phyloP scores from a whole-genome alignment of 768 basidiomycete genomes.

The Cytidiella melzeri region DNA sequence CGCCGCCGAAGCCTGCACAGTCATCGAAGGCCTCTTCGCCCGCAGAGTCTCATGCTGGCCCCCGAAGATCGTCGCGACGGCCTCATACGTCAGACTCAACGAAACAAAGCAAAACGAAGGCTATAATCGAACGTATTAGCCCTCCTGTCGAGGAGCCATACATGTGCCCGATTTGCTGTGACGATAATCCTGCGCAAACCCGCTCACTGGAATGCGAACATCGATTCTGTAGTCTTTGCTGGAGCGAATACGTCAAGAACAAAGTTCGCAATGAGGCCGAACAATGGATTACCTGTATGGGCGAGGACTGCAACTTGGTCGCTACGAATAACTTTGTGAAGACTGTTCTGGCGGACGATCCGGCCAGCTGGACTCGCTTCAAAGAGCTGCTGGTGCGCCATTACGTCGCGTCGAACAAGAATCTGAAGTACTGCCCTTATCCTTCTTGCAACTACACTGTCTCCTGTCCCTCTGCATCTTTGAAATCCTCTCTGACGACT shows the following conservation, averaged over 20 bases:
- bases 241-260: constrained; percentile 70
- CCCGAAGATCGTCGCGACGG: constrained; percentile 20
- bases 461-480: constrained; percentile 76
- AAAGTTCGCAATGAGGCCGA: constrained; percentile 85
- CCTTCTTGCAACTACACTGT: constrained; percentile 94
- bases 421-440: constrained; percentile 92
- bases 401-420: constrained; percentile 79
- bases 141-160: constrained; percentile 42
- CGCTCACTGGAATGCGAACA: constrained; percentile 79
- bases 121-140: constrained; percentile 18
- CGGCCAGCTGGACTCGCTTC: constrained; percentile 60
- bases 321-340: constrained; percentile 59
- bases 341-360: constrained; percentile 49
- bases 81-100: constrained; percentile 21
- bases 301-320: constrained; percentile 63
- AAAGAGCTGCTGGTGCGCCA: constrained; percentile 84
- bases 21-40: constrained; percentile 32
- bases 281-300: constrained; percentile 71
- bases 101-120: constrained; percentile 23
- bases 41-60: constrained; percentile 17
- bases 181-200: constrained; percentile 57
- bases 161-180: constrained; percentile 92
- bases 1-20: constrained; percentile 31
- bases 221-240: constrained; percentile 77
- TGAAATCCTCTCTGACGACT: constrained; percentile 64